Evolutionary conservation across 2,329 filamentous ascomycete species (phyloP), one percentile per base, ranked within the genome.

Genomic region (Claviceps sp.): DNA sequence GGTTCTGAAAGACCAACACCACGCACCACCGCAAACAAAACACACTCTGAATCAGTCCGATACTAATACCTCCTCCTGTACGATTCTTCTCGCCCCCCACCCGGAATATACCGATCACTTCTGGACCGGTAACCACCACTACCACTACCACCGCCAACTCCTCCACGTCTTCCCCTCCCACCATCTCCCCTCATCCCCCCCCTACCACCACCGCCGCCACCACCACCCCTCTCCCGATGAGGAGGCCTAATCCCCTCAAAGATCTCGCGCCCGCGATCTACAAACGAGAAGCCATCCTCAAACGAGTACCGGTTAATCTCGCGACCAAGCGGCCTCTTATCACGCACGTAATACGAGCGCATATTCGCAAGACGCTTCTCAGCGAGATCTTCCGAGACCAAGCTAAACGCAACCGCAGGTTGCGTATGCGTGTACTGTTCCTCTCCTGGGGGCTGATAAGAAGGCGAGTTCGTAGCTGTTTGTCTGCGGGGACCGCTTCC

Each of bases 211-310:
- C 58, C 52, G 22, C 63, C 54, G 45, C 64, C 56, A 7, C 60
- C 51, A 63, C 65, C 52, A 60, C 66, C 61, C 11, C 64, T 60
- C 59, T 79, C 75, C 10, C 76, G 69, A 54, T 78, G 74, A 1
- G 80, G 80, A 24, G 78, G 80, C 24, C 80, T 71, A 55, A 84
- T 81, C 16, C 80, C 80, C 47, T 80, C 69, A 61, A 84, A 84
- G 40, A 83, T 80, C 63, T 89, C 86, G 16, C 80, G 80, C 14
- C 85, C 86, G 51, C 82, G 75, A 63, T 89, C 85, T 45, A 89
- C 84, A 51, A 89, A 80, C 5, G 67, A 62, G 54, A 82, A 79
- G 1, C 73, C 75, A 52, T 82, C 71, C 64, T 89, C 84, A 59
- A 89, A 89, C 0, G 82, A 84, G 63, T 87, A 89, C 37, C 85